phyloP scores from a whole-genome alignment of 306 rosid genomes.

The Cucurbita maxima region DNA sequence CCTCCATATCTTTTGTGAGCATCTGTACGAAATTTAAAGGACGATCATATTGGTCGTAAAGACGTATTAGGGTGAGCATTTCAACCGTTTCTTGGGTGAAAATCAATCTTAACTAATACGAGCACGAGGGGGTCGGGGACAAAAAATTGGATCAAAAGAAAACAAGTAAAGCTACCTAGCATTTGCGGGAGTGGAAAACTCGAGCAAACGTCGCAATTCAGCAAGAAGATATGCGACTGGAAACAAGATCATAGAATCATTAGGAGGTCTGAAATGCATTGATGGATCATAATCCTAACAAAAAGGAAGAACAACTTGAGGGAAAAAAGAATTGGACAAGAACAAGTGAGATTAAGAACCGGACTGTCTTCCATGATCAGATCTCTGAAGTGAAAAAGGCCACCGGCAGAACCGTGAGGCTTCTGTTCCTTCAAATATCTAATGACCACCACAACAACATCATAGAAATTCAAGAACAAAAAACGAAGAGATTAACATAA shows the following conservation, averaged over 20 bases:
- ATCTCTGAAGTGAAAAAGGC: slow-evolving; percentile 76
- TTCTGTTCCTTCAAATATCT: slow-evolving; percentile 87
- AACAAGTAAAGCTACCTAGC: slow-evolving; percentile 41
- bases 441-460: neutral
- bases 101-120: neutral
- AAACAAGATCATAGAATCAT: slow-evolving; percentile 19
- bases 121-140: neutral
- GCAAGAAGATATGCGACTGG: slow-evolving; percentile 82
- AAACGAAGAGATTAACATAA: neutral
- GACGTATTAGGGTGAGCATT: neutral
- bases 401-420: slow-evolving; percentile 98
- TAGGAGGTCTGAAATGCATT: neutral
- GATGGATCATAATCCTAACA: neutral
- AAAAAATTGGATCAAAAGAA: neutral
- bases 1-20: slow-evolving; percentile 78
- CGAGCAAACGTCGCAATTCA: slow-evolving; percentile 89
- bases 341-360: slow-evolving; percentile 27
- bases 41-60: neutral
- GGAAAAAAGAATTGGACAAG: neutral
- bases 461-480: neutral
- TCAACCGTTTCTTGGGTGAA: neutral
- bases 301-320: neutral
- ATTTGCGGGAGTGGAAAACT: slow-evolving; percentile 85
- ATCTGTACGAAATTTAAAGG: slow-evolving; percentile 29
- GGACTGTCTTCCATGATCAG: slow-evolving; percentile 85